Percentiles rank a stretch among this genome's conserved stretches.
Evolutionary conservation across 306 rosid species (phyloP).

Genomic region (Chamaecrista fasciculata): DNA sequence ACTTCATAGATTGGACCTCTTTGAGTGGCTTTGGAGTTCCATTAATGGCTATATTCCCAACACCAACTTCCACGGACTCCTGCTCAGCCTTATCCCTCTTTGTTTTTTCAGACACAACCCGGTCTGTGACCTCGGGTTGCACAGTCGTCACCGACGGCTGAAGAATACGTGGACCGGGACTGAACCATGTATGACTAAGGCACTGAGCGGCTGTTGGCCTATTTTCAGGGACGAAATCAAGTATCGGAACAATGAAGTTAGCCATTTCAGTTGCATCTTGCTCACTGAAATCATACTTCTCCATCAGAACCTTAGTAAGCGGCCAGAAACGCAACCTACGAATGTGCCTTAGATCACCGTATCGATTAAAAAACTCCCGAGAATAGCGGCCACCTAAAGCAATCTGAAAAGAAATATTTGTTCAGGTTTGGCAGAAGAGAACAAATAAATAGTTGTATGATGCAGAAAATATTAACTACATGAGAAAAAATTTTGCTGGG

Average conservation of each 20-base stretch:
- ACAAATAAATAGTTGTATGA: conserved; percentile 3
- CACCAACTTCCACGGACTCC: conserved; percentile 62
- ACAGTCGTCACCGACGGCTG: conserved; percentile 47
- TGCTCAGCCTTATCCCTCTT: conserved; percentile 57
- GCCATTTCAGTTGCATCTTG: conserved; percentile 75
- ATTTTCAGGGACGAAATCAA: conserved; percentile 89
- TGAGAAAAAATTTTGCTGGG: conserved; percentile 16
- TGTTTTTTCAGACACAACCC: conserved; percentile 35
- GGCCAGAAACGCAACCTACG: conserved; percentile 96
- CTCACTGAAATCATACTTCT: conserved; percentile 88
- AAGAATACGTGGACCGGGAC: conserved; percentile 59
- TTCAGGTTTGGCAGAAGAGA: conserved; percentile 1
- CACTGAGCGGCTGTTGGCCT: conserved; percentile 91
- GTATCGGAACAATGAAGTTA: conserved; percentile 73
- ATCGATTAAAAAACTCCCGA: conserved; percentile 87
- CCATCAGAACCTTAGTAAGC: conserved; percentile 68
- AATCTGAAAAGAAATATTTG: conserved; percentile 51
- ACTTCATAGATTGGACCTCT: conserved; percentile 33
- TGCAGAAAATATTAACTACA: background rate
- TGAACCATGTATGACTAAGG: conserved; percentile 86
- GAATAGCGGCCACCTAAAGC: conserved; percentile 97
- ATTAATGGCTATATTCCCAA: conserved; percentile 57
- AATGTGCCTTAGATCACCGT: conserved; percentile 91
- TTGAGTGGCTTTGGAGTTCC: conserved; percentile 50
- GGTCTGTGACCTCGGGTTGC: conserved; percentile 34